phyloP scores from a whole-genome alignment of 164 flowering plant genomes.

The Liriodendron chinense region DNA sequence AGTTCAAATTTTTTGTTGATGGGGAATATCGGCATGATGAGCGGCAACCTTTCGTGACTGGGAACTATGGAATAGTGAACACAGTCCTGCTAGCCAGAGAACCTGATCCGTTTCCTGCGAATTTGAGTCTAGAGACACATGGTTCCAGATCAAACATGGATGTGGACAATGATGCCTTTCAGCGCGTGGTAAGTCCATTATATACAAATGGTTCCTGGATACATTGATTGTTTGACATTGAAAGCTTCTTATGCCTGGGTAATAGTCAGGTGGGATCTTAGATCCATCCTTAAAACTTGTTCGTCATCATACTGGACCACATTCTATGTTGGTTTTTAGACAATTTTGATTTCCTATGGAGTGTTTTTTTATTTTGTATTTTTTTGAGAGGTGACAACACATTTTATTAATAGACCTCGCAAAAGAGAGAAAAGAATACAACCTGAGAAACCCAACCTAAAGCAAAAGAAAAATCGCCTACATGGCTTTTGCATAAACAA shows the following conservation, averaged over 20 bases:
- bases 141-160: conserved; percentile 71
- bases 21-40: conserved; percentile 95
- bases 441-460: too few relatives aligned
- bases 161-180: conserved; percentile 68
- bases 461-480: too few relatives aligned
- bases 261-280: neutral
- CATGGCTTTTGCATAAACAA: too few relatives aligned
- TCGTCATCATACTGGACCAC: neutral
- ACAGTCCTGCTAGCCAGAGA: conserved; percentile 54
- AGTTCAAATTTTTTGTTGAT: conserved; percentile 89
- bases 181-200: conserved; percentile 49
- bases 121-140: conserved; percentile 30
- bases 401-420: too few relatives aligned
- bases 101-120: conserved; percentile 34
- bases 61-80: conserved; percentile 74
- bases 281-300: neutral
- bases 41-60: conserved; percentile 43
- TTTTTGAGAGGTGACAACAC: too few relatives aligned
- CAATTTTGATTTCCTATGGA: too few relatives aligned
- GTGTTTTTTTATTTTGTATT: too few relatives aligned
- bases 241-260: neutral
- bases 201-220: neutral
- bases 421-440: too few relatives aligned
- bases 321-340: neutral
- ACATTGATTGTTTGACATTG: neutral